phyloP scores from a whole-genome alignment of 768 basidiomycete genomes.

The Serendipita sp. region DNA sequence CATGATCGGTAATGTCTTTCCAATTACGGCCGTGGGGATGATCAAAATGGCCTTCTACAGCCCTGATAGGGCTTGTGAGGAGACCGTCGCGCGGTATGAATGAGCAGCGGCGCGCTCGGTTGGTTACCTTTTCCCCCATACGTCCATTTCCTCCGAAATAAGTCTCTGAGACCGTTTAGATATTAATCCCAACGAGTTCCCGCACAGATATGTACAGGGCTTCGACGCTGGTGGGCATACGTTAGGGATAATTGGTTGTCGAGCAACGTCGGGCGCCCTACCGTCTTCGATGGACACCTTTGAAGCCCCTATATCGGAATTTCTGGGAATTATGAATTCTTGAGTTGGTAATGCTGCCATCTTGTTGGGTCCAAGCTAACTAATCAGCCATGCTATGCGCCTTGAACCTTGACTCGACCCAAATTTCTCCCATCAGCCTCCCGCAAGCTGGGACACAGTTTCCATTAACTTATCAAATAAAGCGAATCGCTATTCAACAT shows the following conservation, averaged over 20 bases:
- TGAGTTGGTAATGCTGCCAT: not conserved
- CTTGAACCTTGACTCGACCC: not conserved
- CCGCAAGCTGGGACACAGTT: too few species aligned
- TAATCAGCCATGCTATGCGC: not conserved
- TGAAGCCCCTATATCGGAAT: constrained; percentile 32
- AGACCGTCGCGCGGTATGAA: not conserved
- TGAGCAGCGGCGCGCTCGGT: not conserved
- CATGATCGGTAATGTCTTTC: constrained; percentile 58
- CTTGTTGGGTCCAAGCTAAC: not conserved
- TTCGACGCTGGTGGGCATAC: constrained; percentile 26
- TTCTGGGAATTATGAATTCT: constrained; percentile 26
- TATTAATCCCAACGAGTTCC: constrained; percentile 83
- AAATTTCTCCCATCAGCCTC: too few species aligned
- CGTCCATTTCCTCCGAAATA: constrained; percentile 65
- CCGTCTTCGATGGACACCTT: constrained; percentile 15
- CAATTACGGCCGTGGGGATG: constrained; percentile 79
- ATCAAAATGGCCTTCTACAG: constrained; percentile 74
- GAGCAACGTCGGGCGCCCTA: not conserved
- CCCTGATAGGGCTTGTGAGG: constrained; percentile 30
- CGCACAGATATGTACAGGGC: constrained; percentile 74
- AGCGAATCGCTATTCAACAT: not conserved
- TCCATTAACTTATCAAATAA: not conserved
- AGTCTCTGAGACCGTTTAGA: constrained; percentile 57
- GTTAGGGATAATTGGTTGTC: not conserved
- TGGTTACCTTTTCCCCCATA: constrained; percentile 50